Evolutionary conservation across 768 basidiomycete species (phyloP), one percentile per base, ranked within the genome.

Genomic region (Boletus rufocinnamomeus): DNA sequence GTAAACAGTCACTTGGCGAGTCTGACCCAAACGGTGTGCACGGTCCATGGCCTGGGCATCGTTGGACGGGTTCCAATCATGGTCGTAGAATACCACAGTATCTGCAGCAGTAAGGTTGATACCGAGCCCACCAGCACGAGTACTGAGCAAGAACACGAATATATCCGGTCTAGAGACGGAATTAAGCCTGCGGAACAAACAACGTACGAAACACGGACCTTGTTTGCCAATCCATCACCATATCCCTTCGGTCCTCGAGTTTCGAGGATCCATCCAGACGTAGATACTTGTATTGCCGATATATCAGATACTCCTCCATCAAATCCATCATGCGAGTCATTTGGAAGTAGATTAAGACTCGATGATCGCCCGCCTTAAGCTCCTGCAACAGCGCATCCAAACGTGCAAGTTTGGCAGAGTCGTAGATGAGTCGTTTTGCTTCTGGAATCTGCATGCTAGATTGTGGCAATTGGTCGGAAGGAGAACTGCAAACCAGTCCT

Each of bases 251-350:
- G 71, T 99, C 97, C 65, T 95, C 94, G 53, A 99, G 81, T 65
- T 95, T 94, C 30, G 94, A 96, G 2, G 91, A 91, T 38, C 95
- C 95, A 74, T 98, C 95, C 55, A 98, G 76, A 38, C 95, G 84
- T 19, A 97, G 77, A 69, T 98, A 97, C 73, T 94, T 95, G 79
- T 94, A 94, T 72, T 98, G 95, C 2, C 96, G 87, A 76, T 91
- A 97, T 57, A 97, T 93, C 59, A 99, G 80, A 72, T 98, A 99
- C 72, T 98, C 97, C 73, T 98, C 97, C 86, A 98, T 95, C 50
- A 98, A 79, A 72, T 98, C 95, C 88, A 99, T 97, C 97, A 98
- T 99, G 58, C 89, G 85, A 14, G 96, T 98, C 97, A 99, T 99
- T 74, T 99, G 97, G 87, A 98, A 98, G 76, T 98, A 99, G 21